phyloP scores from a whole-genome alignment of 345 rosid genomes.

The Rhodamnia argentea region DNA sequence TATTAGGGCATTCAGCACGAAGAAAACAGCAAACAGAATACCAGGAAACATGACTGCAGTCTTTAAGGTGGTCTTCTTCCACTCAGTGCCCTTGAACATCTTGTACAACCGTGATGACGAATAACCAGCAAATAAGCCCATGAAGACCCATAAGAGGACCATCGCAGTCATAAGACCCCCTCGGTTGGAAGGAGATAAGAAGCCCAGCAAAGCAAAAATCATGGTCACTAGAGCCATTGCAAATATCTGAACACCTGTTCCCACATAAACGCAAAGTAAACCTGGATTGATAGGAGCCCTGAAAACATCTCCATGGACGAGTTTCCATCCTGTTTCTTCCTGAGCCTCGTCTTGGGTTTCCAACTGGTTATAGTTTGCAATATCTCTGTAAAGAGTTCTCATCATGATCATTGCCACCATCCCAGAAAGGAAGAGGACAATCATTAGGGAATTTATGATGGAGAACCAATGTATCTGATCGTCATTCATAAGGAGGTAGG shows the following conservation, averaged over 20 bases:
- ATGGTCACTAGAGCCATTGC: slow-evolving; percentile 92
- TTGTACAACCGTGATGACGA: slow-evolving; percentile 81
- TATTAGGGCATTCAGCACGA: slow-evolving; percentile 75
- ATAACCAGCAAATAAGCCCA: slow-evolving; percentile 94
- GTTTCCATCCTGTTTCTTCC: slow-evolving; percentile 99
- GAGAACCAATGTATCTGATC: slow-evolving; percentile 99
- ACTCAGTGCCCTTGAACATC: slow-evolving; percentile 91
- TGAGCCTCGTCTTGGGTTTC: slow-evolving; percentile 99
- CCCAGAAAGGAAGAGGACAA: slow-evolving; percentile 94
- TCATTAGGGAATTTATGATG: slow-evolving; percentile 92
- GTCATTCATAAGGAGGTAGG: slow-evolving; percentile 93
- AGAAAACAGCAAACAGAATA: slow-evolving; percentile 70
- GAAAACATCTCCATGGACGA: slow-evolving; percentile 93
- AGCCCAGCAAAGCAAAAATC: slow-evolving; percentile 91
- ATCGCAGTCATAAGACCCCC: slow-evolving; percentile 99
- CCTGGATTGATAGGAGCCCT: slow-evolving; percentile 80
- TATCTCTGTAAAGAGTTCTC: slow-evolving; percentile 94
- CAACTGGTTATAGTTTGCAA: slow-evolving; percentile 87
- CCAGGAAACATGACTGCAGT: slow-evolving; percentile 96
- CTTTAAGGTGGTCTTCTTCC: slow-evolving; percentile 90
- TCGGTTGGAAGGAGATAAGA: slow-evolving; percentile 92
- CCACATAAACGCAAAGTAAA: slow-evolving; percentile 81
- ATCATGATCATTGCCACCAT: slow-evolving; percentile 99
- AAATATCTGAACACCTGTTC: slow-evolving; percentile 92
- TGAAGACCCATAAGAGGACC: slow-evolving; percentile 98